phyloP scores from a whole-genome alignment of 2,329 filamentous ascomycete genomes.

The Trichoderma sp. region DNA sequence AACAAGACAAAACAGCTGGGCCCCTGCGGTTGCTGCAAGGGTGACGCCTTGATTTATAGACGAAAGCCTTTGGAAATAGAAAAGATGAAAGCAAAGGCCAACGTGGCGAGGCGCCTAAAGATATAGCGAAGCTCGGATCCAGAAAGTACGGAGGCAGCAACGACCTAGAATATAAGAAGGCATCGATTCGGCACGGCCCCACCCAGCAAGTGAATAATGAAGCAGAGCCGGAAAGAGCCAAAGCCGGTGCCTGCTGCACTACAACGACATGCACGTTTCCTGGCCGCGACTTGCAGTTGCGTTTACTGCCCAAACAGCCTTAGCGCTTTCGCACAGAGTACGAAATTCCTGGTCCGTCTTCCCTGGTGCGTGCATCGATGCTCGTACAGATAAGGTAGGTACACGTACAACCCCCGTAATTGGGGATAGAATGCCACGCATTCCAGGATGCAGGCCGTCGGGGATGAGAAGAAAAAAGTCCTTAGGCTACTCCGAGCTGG shows the following conservation, averaged over 20 bases:
- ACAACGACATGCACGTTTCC: background rate
- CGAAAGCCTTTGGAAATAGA: background rate
- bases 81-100: background rate
- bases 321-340: background rate
- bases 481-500: background rate
- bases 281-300: background rate
- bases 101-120: slow-evolving; percentile 5
- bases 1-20: background rate
- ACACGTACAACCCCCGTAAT: background rate
- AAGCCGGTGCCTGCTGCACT: slow-evolving; percentile 15
- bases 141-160: slow-evolving; percentile 2
- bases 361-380: background rate
- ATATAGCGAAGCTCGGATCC: background rate
- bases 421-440: background rate
- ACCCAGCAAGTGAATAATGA: slow-evolving; percentile 1
- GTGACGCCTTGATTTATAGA: background rate
- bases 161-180: slow-evolving; percentile 2
- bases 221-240: slow-evolving; percentile 4
- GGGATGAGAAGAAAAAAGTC: background rate
- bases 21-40: background rate
- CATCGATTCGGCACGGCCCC: slow-evolving; percentile 6
- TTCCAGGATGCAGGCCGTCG: background rate
- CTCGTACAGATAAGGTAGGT: background rate
- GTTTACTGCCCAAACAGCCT: background rate
- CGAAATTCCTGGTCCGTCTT: background rate